A percentile compares a stretch with the other conserved stretches of the same genome.
phyloP scores from a whole-genome alignment of 345 rosid species.

The Gossypium mustelinum region DNA sequence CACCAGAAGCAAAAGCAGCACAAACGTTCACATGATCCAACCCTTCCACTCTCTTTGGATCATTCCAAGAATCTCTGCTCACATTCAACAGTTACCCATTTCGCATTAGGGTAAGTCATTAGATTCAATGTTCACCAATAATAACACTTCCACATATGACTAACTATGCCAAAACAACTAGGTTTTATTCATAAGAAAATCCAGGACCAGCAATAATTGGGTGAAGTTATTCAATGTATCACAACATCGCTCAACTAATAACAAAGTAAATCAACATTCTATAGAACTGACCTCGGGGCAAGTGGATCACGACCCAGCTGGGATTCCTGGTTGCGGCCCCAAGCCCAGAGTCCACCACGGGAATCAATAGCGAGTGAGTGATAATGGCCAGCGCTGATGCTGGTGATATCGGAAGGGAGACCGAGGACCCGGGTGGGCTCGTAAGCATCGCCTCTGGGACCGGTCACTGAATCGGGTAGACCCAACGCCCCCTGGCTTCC shows the following conservation, averaged over 20 bases:
- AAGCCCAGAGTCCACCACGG: slow-evolving; percentile 68
- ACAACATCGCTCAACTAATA: neutral
- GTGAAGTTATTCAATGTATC: neutral
- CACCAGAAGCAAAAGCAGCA: slow-evolving; percentile 80
- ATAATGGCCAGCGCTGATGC: slow-evolving; percentile 69
- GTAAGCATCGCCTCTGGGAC: slow-evolving; percentile 60
- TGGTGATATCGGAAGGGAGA: slow-evolving; percentile 54
- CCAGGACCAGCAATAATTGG: neutral
- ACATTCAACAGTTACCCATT: slow-evolving; percentile 15
- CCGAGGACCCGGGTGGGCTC: slow-evolving; percentile 53
- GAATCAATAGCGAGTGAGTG: slow-evolving; percentile 90
- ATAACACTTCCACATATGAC: neutral
- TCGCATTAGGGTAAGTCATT: neutral
- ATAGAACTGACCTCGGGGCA: slow-evolving; percentile 34
- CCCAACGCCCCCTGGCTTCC: slow-evolving; percentile 83
- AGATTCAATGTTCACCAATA: neutral
- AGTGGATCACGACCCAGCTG: slow-evolving; percentile 65
- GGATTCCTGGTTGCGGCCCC: slow-evolving; percentile 85
- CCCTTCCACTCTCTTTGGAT: slow-evolving; percentile 65
- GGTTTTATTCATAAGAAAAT: slow-evolving; percentile 1
- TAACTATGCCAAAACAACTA: neutral
- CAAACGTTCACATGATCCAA: slow-evolving; percentile 49
- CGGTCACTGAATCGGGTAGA: slow-evolving; percentile 41
- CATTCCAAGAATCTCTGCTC: slow-evolving; percentile 50
- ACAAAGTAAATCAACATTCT: neutral